A percentile compares a stretch with the other conserved stretches of the same genome.
These are phyloP conservation scores for Groenewaldozyma tartarivorans DNA, from an alignment of 805 yeast species.

Conservation along the genomic window DNA sequence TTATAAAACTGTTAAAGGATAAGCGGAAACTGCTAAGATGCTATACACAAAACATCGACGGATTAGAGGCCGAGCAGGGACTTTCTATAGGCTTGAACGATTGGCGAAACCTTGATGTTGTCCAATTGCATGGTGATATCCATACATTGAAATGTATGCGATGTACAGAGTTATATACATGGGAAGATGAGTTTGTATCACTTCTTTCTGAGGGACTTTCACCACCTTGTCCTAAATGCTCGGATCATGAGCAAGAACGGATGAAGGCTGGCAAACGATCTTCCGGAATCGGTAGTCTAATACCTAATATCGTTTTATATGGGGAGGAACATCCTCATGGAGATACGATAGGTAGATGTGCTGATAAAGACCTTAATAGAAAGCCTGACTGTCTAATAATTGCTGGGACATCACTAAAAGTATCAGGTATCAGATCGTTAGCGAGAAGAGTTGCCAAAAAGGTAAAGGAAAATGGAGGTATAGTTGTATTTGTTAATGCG, in stretches of 20 bases:
- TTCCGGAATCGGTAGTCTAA: constrained; percentile 63
- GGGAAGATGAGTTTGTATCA: constrained; percentile 47
- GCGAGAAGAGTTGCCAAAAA: constrained; percentile 60
- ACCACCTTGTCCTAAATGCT: constrained; percentile 72
- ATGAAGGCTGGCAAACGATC: constrained; percentile 58
- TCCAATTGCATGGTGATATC: constrained; percentile 86
- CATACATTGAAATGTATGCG: constrained; percentile 66
- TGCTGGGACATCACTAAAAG: constrained; percentile 88
- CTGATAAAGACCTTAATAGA: constrained; percentile 47
- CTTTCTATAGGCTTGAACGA: constrained; percentile 44
- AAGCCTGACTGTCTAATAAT: constrained; percentile 75
- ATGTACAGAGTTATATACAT: constrained; percentile 49
- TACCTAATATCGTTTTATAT: constrained; percentile 86
- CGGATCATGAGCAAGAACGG: constrained; percentile 45
- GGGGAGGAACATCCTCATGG: constrained; percentile 91
- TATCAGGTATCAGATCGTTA: constrained; percentile 75
- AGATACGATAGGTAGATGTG: constrained; percentile 64
- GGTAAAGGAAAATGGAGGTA: constrained; percentile 72
- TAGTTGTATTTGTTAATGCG: constrained; percentile 67
- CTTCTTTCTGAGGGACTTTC: constrained; percentile 50
- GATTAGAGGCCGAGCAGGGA: constrained; percentile 61
- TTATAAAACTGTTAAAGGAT: constrained; percentile 51
- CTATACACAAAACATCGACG: constrained; percentile 93
- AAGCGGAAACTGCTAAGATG: constrained; percentile 67
- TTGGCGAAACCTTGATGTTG: constrained; percentile 65